Conservation (phyloP, 805 yeast genomes). For the Candida succiphila region DNA sequence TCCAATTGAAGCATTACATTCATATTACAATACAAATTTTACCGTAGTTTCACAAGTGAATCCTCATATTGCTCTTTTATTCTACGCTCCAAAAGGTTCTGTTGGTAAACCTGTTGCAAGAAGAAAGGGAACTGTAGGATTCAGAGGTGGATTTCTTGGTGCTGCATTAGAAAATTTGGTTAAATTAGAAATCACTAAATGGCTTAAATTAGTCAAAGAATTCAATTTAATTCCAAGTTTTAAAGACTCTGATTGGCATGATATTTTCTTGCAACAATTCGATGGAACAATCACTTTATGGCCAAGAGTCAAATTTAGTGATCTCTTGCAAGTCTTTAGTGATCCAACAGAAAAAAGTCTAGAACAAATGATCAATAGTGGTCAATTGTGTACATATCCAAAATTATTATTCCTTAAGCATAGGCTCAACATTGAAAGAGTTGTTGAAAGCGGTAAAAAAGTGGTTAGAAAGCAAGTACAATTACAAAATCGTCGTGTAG, state of each 20-base stretch:
- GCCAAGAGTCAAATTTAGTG: conserved; percentile 53
- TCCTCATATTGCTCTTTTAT: conserved; percentile 70
- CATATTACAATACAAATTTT: conserved; percentile 67
- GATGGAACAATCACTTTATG: conserved; percentile 70
- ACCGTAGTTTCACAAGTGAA: conserved; percentile 75
- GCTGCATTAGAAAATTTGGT: conserved; percentile 63
- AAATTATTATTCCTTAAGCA: conserved; percentile 55
- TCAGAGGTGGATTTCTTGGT: conserved; percentile 71
- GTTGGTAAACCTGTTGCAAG: conserved; percentile 71
- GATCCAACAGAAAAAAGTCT: conserved; percentile 59
- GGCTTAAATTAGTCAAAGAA: conserved; percentile 58
- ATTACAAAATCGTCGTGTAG: neutral
- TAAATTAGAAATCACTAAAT: conserved; percentile 66
- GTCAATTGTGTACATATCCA: conserved; percentile 60
- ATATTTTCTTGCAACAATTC: conserved; percentile 63
- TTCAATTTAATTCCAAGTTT: conserved; percentile 60
- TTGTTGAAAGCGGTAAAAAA: conserved; percentile 43
- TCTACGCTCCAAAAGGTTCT: conserved; percentile 70
- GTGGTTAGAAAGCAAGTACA: conserved; percentile 7
- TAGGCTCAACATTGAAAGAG: conserved; percentile 54
- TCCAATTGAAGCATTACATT: conserved; percentile 64
- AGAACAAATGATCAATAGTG: conserved; percentile 45
- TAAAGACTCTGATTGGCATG: conserved; percentile 74
- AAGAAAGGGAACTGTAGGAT: conserved; percentile 36
- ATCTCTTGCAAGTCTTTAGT: conserved; percentile 52